Evolutionary conservation across 495 filamentous ascomycete genomes (phyloP), one percentile per base, ranked within the genome.

Genomic region (Filosporella fistucella): DNA sequence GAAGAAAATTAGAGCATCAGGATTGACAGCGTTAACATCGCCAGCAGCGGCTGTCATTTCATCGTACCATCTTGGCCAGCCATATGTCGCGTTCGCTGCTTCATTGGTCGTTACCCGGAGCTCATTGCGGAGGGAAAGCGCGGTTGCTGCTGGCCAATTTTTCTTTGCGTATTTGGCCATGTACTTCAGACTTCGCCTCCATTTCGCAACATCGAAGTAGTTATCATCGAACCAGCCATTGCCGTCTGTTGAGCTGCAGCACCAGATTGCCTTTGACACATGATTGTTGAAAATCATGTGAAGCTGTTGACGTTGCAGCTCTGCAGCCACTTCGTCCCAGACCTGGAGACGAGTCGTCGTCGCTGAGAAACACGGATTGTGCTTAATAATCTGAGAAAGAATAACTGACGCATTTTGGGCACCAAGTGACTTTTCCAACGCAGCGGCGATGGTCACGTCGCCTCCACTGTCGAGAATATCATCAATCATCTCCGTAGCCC

Each of bases 101-200:
- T 54, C 45, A 49, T 49, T 57, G 39, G 54, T 57, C 3, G 73
- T 69, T 24, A 67, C 64, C 32, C 80, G 79, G 1, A 78, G 70
- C 46, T 84, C 80, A 58, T 84, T 84, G 21, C 78, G 74, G 40
- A 82, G 65, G n/a, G 70, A 69, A 53, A 82, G 64, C 55, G 52
- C 38, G 12, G 36, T 69, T 65, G 30, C 63, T 67, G 66, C 68
- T 23, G 29, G 32, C 53, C 53, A 56, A 4, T 17, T 32, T n/a
- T n/a, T n/a, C n/a, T 64, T 33, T 59, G 73, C 75, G 50, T 78
- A 74, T 13, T 70, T 62, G 1, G 75, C 80, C 75, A 85, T 81
- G 52, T 72, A 82, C 5, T 68, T 49, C 21, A 78, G 56, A 4
- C 77, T 80, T 21, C 78, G 62, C 12, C 68, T 63, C 81, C 79